A percentile compares a stretch with the other conserved stretches of the same genome.
phyloP scores from a whole-genome alignment of 129 eudicot genomes.

The Helianthus annuus region DNA sequence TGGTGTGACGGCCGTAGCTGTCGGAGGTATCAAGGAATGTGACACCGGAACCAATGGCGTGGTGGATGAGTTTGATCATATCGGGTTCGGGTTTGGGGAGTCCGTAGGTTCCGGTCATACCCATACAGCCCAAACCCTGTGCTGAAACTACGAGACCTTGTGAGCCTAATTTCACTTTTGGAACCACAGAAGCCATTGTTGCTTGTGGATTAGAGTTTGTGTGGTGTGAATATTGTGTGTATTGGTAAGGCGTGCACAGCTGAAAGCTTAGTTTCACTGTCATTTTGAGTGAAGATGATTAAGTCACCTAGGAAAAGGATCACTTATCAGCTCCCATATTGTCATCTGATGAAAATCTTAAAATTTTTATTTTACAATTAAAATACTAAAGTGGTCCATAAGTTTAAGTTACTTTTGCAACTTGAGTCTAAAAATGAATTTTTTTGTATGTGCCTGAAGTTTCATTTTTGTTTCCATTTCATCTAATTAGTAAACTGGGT shows the following conservation, averaged over 20 bases:
- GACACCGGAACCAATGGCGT: constrained; percentile 51
- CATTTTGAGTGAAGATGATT: neutral
- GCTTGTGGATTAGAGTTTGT: neutral
- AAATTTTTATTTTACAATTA: too few species aligned
- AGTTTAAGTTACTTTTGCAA: too few species aligned
- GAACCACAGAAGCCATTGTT: constrained; percentile 8
- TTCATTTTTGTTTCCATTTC: too few species aligned
- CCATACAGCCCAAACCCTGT: constrained; percentile 55
- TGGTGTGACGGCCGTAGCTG: constrained; percentile 51
- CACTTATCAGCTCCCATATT: too few species aligned
- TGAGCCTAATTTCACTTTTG: constrained; percentile 45
- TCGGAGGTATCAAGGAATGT: constrained; percentile 56
- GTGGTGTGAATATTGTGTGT: neutral
- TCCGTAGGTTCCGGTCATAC: constrained; percentile 43
- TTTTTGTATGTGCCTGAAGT: too few species aligned
- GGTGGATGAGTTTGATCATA: constrained; percentile 51
- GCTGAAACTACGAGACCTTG: constrained; percentile 49
- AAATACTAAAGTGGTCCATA: too few species aligned
- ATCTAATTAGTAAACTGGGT: too few species aligned
- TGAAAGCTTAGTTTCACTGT: neutral
- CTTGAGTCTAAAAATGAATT: too few species aligned
- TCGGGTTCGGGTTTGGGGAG: constrained; percentile 48
- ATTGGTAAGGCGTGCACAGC: neutral
- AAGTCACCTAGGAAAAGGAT: neutral
- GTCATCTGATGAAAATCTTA: too few species aligned